Evolutionary conservation across 2,329 filamentous ascomycete genomes (phyloP), one percentile per base, ranked within the genome.

Genomic region (Chrysosphaeria jannelii): DNA sequence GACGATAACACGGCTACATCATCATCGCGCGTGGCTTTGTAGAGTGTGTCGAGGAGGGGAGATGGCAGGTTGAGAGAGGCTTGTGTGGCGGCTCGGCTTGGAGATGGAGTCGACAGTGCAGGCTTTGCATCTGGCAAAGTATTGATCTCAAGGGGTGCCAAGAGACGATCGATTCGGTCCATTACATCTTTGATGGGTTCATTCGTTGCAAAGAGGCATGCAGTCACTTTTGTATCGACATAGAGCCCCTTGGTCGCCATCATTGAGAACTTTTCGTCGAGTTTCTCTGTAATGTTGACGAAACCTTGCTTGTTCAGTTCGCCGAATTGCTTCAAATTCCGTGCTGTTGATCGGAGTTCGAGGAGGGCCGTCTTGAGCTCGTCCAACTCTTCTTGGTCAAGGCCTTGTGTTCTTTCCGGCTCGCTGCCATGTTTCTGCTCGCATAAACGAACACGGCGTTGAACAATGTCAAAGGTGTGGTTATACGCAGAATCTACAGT

Each of bases 261-360:
- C 21, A 61, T 57, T 2, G 69, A 57, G 3, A 91, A 61, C 47
- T 89, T 91, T 49, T 97, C 97, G 46, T 97, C 85, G 21, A 91
- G 51, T 46, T 97, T 97, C 51, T 97, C 97, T 24, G 85, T 90
- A 43, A 97, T 97, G 49, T 97, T 97, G 42, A 88, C 63, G 38
- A 97, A 97, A 2, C 85, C 85, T 31, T 75, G 59, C 24, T 79
- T 63, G 43, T 97, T 97, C 37, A 93, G 81, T 46, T 93, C 81
- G 23, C 79, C 81, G 40, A 93, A 97, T 79, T 79, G 93, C 42
- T 89, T 74, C 24, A 97, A 51, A 37, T 93, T 93, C 28, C 85
- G 61, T 33, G 93, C 47, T 39, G 88, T 74, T 24, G 67, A 69
- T 27, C 85, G 63, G 29, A 93, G 53, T 44, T 97, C 85, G 15